Evolutionary conservation across 345 rosid genomes (phyloP).

Genomic region (Aquilaria yunnanensis): DNA sequence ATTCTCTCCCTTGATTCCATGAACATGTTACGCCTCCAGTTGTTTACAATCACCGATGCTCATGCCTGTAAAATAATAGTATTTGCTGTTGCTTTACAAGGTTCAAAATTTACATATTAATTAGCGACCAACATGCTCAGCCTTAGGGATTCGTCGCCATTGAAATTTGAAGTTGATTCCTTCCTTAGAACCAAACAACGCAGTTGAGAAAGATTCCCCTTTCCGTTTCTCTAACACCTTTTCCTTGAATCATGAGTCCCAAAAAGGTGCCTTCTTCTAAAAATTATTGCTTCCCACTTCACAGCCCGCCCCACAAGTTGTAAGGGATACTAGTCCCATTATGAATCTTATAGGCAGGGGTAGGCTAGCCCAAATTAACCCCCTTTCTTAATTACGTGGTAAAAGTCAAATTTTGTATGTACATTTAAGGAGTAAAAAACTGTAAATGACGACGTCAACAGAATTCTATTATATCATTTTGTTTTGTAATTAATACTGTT

Average conservation of each 20-base stretch:
- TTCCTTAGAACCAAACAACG: not conserved
- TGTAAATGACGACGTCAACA: too few species aligned
- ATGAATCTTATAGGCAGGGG: too few species aligned
- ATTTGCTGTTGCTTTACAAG: not conserved
- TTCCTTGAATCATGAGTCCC: conserved; percentile 7
- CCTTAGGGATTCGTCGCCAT: conserved; percentile 21
- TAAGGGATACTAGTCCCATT: too few species aligned
- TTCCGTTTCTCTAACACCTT: not conserved
- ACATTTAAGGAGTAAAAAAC: too few species aligned
- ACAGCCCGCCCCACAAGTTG: not conserved
- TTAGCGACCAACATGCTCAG: conserved; percentile 43
- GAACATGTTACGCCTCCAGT: conserved; percentile 9
- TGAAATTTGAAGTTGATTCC: not conserved
- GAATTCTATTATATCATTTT: too few species aligned
- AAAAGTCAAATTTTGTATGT: not conserved
- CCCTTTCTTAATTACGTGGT: not conserved
- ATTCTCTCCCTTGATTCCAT: conserved; percentile 13
- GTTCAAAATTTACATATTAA: not conserved
- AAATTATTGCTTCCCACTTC: not conserved
- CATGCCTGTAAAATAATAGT: not conserved
- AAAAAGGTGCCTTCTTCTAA: conserved; percentile 3
- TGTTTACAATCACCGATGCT: not conserved
- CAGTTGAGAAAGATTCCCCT: not conserved
- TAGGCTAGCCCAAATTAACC: not conserved
- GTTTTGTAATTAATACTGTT: too few species aligned